Conservation (phyloP, 1,284 basidiomycete species). For the Tilletia walkeri region DNA sequence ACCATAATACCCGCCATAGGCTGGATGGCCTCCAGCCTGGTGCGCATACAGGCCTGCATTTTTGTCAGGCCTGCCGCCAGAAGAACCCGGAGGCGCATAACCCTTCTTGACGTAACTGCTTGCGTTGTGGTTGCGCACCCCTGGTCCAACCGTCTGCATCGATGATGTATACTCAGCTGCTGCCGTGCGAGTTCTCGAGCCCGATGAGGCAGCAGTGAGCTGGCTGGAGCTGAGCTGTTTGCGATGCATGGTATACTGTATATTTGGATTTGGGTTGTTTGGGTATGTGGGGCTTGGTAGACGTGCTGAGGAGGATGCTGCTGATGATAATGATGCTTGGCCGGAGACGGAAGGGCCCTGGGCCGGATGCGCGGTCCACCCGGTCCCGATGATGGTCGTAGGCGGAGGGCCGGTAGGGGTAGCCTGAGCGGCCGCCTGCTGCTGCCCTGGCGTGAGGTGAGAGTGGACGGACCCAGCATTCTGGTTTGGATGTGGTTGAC, state of each 20-base stretch:
- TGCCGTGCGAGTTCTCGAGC: not conserved
- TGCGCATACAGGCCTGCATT: not conserved
- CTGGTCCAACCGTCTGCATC: not conserved
- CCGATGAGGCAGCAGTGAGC: not conserved
- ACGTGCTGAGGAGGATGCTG: not conserved
- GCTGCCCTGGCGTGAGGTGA: not conserved
- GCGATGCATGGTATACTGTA: not conserved
- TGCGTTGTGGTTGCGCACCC: not conserved
- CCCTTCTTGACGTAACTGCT: conserved; percentile 10
- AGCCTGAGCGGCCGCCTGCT: conserved; percentile 5
- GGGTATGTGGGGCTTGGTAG: not conserved
- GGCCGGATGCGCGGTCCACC: conserved; percentile 2
- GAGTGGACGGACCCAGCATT: not conserved
- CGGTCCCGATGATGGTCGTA: not conserved
- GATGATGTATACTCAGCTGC: not conserved
- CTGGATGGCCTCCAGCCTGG: conserved; percentile 13
- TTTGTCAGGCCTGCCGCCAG: not conserved
- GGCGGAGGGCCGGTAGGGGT: not conserved
- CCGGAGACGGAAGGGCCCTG: not conserved
- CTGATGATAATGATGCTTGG: too few species aligned
- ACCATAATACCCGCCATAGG: conserved; percentile 14
- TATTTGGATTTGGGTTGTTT: not conserved
- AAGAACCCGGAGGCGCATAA: not conserved
- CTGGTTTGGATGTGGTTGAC: not conserved
- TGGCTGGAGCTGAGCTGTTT: not conserved